These are phyloP conservation scores for Fragaria nilgerrensis DNA, from an alignment of 306 rosid species.

Conservation along the genomic window DNA sequence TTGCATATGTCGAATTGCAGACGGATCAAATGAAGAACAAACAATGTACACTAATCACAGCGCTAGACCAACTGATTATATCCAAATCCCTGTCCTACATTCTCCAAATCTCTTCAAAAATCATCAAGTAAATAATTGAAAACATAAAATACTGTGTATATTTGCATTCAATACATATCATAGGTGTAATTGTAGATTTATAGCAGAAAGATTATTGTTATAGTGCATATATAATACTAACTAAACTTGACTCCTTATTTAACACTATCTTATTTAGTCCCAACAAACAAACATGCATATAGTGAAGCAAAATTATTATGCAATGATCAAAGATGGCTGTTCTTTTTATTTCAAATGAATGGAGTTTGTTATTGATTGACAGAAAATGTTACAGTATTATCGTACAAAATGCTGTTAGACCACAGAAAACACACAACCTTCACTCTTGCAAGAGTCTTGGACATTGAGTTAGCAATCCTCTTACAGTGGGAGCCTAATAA, in stretches of 20 bases:
- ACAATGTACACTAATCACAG: background rate
- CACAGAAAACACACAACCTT: background rate
- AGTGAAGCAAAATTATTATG: too few species aligned
- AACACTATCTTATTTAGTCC: too few species aligned
- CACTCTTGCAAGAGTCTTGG: background rate
- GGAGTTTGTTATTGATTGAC: background rate
- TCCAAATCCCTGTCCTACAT: background rate
- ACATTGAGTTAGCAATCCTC: background rate
- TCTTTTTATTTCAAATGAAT: background rate
- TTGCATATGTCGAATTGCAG: background rate
- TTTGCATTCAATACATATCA: too few species aligned
- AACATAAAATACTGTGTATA: background rate
- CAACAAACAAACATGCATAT: too few species aligned
- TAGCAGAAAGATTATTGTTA: too few species aligned
- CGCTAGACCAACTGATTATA: background rate
- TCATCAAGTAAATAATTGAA: background rate
- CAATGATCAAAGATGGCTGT: too few species aligned
- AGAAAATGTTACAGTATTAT: background rate
- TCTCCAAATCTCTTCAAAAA: background rate
- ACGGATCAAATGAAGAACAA: background rate
- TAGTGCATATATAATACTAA: too few species aligned
- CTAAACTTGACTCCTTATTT: too few species aligned
- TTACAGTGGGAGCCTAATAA: background rate
- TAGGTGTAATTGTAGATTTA: too few species aligned
- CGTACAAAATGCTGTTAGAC: background rate